Conservation (phyloP, 2,329 filamentous ascomycete genomes). For the Fusarium coicis region DNA sequence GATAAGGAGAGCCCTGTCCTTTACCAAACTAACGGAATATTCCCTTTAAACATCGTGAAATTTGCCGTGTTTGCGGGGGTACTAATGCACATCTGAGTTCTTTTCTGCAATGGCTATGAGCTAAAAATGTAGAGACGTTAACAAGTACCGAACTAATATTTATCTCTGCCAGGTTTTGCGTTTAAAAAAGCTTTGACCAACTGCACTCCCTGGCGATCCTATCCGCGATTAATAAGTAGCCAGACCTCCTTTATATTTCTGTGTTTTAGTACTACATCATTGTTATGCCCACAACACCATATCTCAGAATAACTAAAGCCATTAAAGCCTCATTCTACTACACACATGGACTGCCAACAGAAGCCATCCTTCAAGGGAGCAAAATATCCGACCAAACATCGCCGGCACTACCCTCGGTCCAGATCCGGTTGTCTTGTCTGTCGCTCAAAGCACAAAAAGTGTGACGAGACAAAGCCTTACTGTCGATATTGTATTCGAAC, state of each 20-base stretch:
- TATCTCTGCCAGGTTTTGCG: not conserved
- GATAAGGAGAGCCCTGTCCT: not conserved
- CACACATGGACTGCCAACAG: not conserved
- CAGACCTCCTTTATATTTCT: not conserved
- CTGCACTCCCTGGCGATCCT: not conserved
- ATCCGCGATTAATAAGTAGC: not conserved
- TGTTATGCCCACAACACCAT: not conserved
- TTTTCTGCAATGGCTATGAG: not conserved
- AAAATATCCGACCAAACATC: not conserved
- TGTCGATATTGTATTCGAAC: not conserved
- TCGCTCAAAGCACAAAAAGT: not conserved
- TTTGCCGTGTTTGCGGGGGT: not conserved
- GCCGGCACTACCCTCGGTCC: not conserved
- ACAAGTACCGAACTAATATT: not conserved
- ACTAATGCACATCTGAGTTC: not conserved
- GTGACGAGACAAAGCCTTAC: not conserved
- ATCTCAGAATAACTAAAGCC: not conserved
- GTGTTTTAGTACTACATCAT: not conserved
- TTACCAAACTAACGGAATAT: not conserved
- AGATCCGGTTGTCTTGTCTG: not conserved
- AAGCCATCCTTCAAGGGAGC: not conserved
- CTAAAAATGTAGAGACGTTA: not conserved
- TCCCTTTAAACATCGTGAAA: not conserved
- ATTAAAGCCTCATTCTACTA: not conserved
- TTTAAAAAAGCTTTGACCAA: not conserved